Evolutionary conservation across 2,329 filamentous ascomycete species (phyloP), one percentile per base, ranked within the genome.

Genomic region (Cytospora chrysosperma): DNA sequence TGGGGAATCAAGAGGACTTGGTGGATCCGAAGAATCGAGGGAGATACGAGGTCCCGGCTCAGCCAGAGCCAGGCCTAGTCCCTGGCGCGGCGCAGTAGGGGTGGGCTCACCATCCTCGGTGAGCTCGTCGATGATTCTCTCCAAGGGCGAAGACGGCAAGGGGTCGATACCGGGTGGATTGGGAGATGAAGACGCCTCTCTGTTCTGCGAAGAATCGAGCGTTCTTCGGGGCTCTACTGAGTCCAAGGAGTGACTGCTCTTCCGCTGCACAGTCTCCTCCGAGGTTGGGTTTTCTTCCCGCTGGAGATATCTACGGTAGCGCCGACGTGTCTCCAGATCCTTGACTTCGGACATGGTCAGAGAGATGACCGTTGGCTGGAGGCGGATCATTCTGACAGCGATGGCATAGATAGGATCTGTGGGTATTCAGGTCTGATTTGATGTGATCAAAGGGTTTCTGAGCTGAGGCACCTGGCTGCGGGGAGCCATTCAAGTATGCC

Each of bases 331-430:
- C 52, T 77, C 73, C 37, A 75, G 73, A 17, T 77, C 76, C 62
- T 76, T 74, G 56, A 81, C 75, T 67, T 81, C 79, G 15, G 74
- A 69, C 65, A 76, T 73, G 53, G 76, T 75, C 63, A 82, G 61
- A 32, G 72, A 72, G 56, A 81, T 73, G 4, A 72, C 70, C 1
- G 79, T 80, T 21, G 76, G 75, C 28, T 68, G 66, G 60, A 78
- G 72, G 57, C 78, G 78, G 28, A 82, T 67, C 79, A 82, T 81
- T 12, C 59, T 70, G 65, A 10, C 19, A 12, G 27, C n/a, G 27
- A 53, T 30, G 19, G 49, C 30, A 28, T 43, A 47, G 19, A 40
- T n/a, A 34, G 47, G 21, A 40, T 47, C 8, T 8, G 43, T 4
- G 5, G 8, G n/a, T 21, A 24, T 4, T 24, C 6, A 24, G 43